Evolutionary conservation across 345 rosid species (phyloP).

Genomic region (Euclidium syriacum): DNA sequence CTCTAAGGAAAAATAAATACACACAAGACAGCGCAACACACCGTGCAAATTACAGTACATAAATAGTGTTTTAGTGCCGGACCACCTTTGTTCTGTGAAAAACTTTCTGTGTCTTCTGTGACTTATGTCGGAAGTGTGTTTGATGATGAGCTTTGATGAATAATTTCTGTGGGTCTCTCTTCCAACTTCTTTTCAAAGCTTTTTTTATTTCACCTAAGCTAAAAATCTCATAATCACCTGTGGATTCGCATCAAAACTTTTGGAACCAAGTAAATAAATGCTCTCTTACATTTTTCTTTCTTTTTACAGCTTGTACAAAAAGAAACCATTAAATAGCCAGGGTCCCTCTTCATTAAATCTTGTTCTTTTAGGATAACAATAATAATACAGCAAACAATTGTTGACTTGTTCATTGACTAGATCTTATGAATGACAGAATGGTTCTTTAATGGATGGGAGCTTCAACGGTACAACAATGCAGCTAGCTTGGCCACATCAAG

Average conservation of each 20-base stretch:
- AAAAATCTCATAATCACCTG: slow-evolving; percentile 10
- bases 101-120: slow-evolving; percentile 26
- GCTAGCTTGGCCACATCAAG: slow-evolving; percentile 58
- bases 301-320: slow-evolving; percentile 31
- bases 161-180: slow-evolving; percentile 29
- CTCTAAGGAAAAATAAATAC: slow-evolving; percentile 14
- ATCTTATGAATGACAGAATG: slow-evolving; percentile 42
- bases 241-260: slow-evolving; percentile 14
- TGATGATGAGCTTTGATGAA: slow-evolving; percentile 24
- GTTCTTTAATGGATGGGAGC: slow-evolving; percentile 57
- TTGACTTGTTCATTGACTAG: slow-evolving; percentile 25
- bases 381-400: slow-evolving; percentile 18
- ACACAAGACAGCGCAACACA: slow-evolving; percentile 1
- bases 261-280: slow-evolving; percentile 27
- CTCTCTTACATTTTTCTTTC: neutral
- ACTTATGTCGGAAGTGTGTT: slow-evolving; percentile 27
- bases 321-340: slow-evolving; percentile 25
- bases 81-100: slow-evolving; percentile 33
- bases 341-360: slow-evolving; percentile 26
- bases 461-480: slow-evolving; percentile 57
- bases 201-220: slow-evolving; percentile 11
- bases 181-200: slow-evolving; percentile 21
- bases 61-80: slow-evolving; percentile 30
- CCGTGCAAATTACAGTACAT: slow-evolving; percentile 16
- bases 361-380: slow-evolving; percentile 28